A percentile compares a stretch with the other conserved stretches of the same genome.
Conservation (phyloP, 108 stramenopile species). For the Discostella stelligeroides region DNA sequence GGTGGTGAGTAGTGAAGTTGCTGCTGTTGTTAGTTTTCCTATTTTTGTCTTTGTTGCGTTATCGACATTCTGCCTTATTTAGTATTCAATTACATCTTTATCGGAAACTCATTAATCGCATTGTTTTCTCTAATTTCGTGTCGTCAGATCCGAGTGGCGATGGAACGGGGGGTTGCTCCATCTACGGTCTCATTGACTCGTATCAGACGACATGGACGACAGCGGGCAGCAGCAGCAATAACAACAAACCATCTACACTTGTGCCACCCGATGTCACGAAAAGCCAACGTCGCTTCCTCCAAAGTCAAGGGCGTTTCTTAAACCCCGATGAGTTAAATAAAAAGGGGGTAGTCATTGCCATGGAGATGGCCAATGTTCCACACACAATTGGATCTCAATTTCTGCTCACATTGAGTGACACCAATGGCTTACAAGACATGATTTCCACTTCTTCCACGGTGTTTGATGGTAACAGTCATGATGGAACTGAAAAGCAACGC, state of each 20-base stretch:
- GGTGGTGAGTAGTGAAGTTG: conserved; percentile 38
- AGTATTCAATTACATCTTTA: background rate
- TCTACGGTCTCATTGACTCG: conserved; percentile 71
- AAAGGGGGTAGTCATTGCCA: conserved; percentile 74
- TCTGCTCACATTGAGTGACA: conserved; percentile 87
- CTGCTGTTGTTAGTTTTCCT: background rate
- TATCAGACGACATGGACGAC: conserved; percentile 17
- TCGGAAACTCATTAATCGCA: background rate
- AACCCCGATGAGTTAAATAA: conserved; percentile 58
- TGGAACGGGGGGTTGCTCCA: conserved; percentile 91
- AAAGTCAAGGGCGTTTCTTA: conserved; percentile 66
- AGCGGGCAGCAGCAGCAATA: conserved; percentile 1
- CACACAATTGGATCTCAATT: conserved; percentile 94
- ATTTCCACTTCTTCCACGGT: conserved; percentile 27
- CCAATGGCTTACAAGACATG: conserved; percentile 68
- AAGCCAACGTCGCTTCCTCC: conserved; percentile 62
- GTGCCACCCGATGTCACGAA: conserved; percentile 30
- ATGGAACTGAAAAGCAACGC: conserved; percentile 48
- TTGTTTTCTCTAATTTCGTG: background rate
- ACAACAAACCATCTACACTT: background rate
- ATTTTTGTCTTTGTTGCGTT: background rate
- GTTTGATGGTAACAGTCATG: conserved; percentile 41
- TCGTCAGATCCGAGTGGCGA: conserved; percentile 87
- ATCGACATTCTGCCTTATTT: conserved; percentile 5
- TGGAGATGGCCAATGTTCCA: conserved; percentile 64